Base-by-base conservation (phyloP, 805 yeast genomes). In the Wickerhamomyces strasburgensis region DNA sequence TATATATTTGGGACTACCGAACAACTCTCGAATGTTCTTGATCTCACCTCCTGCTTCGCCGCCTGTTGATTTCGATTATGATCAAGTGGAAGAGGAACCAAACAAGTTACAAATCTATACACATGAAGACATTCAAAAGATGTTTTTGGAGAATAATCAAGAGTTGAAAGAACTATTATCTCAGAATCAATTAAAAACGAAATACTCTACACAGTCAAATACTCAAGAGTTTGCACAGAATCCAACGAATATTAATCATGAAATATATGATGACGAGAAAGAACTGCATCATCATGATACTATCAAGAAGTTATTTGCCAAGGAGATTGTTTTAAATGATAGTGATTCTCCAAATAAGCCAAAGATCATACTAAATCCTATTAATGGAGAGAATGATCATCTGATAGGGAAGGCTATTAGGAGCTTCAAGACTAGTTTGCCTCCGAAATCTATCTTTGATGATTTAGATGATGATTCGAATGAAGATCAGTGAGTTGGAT, bases 1-100 rank as follows among this genome's bases (percentile, higher is more conserved):
- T 14, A 52, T 42, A 31, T 58, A 57, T 33, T 42, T 65, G 13
- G 30, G 56, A 31, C 48, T 66, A 9, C 71, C 71, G 8, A 45
- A 49, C 29, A 45, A 56, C 28, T 48, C 54, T 6, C 51, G 58
- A 33, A 40, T 61, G 55, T 66, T 65, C 43, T 40, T 66, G 29
- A 59, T 65, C 5, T 64, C 70, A 0, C 71, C 71, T 6, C 70
- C 70, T 14, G 52, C 60, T 5, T 64, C 70, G 4, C 70, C 70
- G 2, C 69, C 70, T 5, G 62, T 64, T 4, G 70, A 49, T 16
- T 66, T 65, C 38, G 62, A 64, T 37, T 66, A 57, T 40, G 51
- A 61, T 11, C 51, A 49, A 27, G 54, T 56, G 18, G 71, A 66
- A 39, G 70, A 61, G 19, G 56, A 55, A 3, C 71, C 71, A 3